A percentile compares a stretch with the other conserved stretches of the same genome.
Conservation (phyloP, 1,139 yeast genomes). For the Taiozyma sp. region DNA sequence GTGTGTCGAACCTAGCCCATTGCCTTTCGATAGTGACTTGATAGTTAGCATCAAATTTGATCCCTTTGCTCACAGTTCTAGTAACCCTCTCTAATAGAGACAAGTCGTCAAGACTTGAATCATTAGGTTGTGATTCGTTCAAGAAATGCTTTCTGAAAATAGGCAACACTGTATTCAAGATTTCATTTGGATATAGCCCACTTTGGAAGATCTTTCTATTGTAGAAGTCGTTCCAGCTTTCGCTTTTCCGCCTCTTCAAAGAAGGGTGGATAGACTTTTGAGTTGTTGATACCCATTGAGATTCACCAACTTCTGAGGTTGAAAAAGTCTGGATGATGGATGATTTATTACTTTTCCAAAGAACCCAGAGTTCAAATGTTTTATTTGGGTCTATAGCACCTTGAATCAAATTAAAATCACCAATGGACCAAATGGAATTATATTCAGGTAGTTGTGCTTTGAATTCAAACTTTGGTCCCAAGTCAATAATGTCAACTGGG, state of each 20-base stretch:
- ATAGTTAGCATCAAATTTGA: slow-evolving; percentile 23
- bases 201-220: slow-evolving; percentile 40
- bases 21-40: slow-evolving; percentile 30
- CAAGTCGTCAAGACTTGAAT: slow-evolving; percentile 10
- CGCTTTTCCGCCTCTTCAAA: slow-evolving; percentile 9
- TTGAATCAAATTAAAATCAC: slow-evolving; percentile 28
- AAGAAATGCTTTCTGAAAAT: slow-evolving; percentile 28
- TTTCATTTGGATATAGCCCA: slow-evolving; percentile 39
- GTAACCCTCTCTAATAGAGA: slow-evolving; percentile 29
- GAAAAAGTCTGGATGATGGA: slow-evolving; percentile 37
- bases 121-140: slow-evolving; percentile 1
- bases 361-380: slow-evolving; percentile 30
- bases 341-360: slow-evolving; percentile 63
- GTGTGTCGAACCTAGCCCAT: slow-evolving; percentile 57
- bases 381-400: slow-evolving; percentile 8
- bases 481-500: slow-evolving; percentile 25
- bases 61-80: slow-evolving; percentile 26
- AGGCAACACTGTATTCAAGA: slow-evolving; percentile 38
- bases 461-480: slow-evolving; percentile 27
- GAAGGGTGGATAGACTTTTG: slow-evolving; percentile 2
- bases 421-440: slow-evolving; percentile 45
- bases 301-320: slow-evolving; percentile 22
- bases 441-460: slow-evolving; percentile 25
- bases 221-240: slow-evolving; percentile 33
- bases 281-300: slow-evolving; percentile 11